Conservation (phyloP, 1,139 yeast genomes). For the Zygoascus meyerae region DNA sequence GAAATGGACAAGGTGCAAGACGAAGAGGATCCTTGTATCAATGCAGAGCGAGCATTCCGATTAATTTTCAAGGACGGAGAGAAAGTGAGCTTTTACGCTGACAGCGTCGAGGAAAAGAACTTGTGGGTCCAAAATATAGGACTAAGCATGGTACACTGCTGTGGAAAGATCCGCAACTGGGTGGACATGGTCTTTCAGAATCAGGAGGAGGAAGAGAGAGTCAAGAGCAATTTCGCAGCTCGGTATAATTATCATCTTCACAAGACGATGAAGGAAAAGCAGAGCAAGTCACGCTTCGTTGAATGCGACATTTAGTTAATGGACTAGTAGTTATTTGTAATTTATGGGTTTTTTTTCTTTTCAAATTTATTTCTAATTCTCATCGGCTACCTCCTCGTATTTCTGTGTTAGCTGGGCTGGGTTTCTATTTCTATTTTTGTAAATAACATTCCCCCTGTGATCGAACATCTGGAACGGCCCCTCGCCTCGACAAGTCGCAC, state of each 20-base stretch:
- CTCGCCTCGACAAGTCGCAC: no score
- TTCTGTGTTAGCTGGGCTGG: no score
- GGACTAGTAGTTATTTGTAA: neutral
- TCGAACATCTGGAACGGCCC: no score
- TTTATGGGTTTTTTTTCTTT: neutral
- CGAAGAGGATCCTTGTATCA: slow-evolving; percentile 29
- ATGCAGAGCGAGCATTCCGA: slow-evolving; percentile 43
- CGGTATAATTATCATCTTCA: slow-evolving; percentile 15
- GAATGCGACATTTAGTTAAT: slow-evolving; percentile 4
- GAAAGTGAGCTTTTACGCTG: slow-evolving; percentile 59
- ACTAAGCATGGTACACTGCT: slow-evolving; percentile 25
- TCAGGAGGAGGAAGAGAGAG: slow-evolving; percentile 15
- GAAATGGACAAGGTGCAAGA: slow-evolving; percentile 33
- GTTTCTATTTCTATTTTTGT: no score
- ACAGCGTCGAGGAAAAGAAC: slow-evolving; percentile 45
- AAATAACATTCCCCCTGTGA: no score
- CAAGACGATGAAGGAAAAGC: slow-evolving; percentile 7
- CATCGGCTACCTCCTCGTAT: no score
- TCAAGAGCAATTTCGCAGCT: slow-evolving; percentile 12
- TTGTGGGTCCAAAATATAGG: slow-evolving; percentile 45
- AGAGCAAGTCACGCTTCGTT: neutral
- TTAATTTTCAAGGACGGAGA: slow-evolving; percentile 60
- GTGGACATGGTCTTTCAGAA: slow-evolving; percentile 29
- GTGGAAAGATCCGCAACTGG: slow-evolving; percentile 30
- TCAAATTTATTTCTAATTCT: no score